These are phyloP conservation scores for Verbena officinalis DNA, from an alignment of 257 asterid species.

Conservation along the genomic window DNA sequence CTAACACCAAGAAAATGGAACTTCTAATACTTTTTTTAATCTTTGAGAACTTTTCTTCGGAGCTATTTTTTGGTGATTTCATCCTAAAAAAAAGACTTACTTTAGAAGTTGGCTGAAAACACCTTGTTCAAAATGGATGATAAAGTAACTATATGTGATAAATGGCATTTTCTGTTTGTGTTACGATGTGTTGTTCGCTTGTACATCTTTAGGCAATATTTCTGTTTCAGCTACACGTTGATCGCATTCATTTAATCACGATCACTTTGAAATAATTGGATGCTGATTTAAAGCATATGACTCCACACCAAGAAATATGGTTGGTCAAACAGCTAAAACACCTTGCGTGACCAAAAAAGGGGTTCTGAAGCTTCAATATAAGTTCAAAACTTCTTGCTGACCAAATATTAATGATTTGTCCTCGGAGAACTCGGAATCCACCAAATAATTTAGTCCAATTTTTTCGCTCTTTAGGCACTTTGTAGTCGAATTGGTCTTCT, in stretches of 20 bases:
- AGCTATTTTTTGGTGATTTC: neutral
- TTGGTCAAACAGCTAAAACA: neutral
- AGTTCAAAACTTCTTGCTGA: neutral
- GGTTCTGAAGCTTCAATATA: neutral
- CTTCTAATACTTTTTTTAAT: neutral
- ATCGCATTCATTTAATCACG: neutral
- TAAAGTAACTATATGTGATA: conserved; percentile 4
- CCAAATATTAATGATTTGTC: neutral
- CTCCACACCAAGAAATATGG: neutral
- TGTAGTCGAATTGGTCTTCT: too few relatives aligned
- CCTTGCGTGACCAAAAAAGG: neutral
- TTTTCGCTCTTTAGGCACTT: too few relatives aligned
- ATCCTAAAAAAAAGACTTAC: neutral
- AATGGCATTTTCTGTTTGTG: neutral
- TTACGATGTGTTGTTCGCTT: neutral
- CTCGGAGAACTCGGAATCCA: neutral
- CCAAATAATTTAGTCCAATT: neutral
- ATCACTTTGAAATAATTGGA: conserved; percentile 1
- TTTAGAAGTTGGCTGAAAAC: neutral
- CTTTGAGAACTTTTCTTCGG: neutral
- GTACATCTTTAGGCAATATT: neutral
- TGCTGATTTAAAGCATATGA: neutral
- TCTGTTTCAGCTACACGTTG: neutral
- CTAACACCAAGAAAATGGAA: conserved; percentile 5
- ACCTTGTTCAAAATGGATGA: neutral